Evolutionary conservation across 2,329 filamentous ascomycete genomes (phyloP).

Genomic region (Sporothrix phasma): DNA sequence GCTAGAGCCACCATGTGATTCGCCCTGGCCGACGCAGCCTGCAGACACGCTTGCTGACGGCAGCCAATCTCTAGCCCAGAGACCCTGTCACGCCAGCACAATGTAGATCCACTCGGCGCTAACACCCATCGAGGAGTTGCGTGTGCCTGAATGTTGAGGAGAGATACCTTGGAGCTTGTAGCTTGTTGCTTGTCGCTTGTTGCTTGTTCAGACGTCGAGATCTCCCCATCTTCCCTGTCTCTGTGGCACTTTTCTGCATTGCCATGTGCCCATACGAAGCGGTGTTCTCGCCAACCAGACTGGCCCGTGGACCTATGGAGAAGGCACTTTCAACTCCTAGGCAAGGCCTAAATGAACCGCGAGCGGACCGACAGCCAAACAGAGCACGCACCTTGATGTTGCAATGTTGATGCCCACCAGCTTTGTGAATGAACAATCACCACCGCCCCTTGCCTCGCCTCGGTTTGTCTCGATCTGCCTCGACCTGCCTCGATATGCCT

Average conservation of each 20-base stretch:
- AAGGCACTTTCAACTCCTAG: not conserved
- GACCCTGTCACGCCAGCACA: constrained; percentile 17
- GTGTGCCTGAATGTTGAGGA: not conserved
- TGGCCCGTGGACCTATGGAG: constrained; percentile 2
- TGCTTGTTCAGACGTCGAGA: not conserved
- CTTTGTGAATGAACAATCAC: not conserved
- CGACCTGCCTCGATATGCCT: not conserved
- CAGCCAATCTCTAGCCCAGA: constrained; percentile 19
- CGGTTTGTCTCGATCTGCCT: too few relatives aligned
- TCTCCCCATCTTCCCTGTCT: not conserved
- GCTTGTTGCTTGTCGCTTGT: too few relatives aligned
- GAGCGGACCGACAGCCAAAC: not conserved
- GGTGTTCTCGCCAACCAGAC: constrained; percentile 3
- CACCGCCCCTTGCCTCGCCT: not conserved
- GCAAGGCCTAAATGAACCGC: not conserved
- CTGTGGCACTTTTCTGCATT: not conserved
- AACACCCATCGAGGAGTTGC: constrained; percentile 1
- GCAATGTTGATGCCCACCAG: not conserved
- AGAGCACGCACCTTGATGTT: not conserved
- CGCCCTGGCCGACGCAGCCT: constrained; percentile 13
- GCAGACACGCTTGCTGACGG: constrained; percentile 15
- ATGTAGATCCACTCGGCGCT: constrained; percentile 19
- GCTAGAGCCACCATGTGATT: constrained; percentile 20
- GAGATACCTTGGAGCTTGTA: not conserved
- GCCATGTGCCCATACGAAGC: not conserved